A percentile compares a stretch with the other conserved stretches of the same genome.
Conservation (phyloP, 139 green algal species). For the Coccomyxa sp. region DNA sequence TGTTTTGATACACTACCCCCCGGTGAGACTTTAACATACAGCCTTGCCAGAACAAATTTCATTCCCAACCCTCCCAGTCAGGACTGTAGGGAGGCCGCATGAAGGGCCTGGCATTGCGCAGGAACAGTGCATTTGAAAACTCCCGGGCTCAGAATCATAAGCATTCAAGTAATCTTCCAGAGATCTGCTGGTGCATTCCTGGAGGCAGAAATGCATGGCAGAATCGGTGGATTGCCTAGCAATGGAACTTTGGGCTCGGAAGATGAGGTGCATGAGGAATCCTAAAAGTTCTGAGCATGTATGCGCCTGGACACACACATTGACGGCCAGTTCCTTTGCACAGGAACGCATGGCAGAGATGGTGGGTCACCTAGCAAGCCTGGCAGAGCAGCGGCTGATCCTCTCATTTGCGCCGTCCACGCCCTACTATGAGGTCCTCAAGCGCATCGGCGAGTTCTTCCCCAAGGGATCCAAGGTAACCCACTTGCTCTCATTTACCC, state of each 20-base stretch:
- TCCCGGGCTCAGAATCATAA: background rate
- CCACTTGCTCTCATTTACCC: background rate
- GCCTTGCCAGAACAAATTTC: background rate
- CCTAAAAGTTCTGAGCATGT: too few species aligned
- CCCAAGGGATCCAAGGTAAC: conserved; percentile 67
- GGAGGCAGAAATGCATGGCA: too few species aligned
- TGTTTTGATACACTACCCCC: conserved; percentile 99
- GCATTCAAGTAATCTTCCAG: too few species aligned
- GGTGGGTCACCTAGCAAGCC: conserved; percentile 84
- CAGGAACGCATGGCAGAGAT: conserved; percentile 93
- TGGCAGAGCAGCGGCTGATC: conserved; percentile 84
- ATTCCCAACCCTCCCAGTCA: background rate
- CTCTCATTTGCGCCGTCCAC: conserved; percentile 96
- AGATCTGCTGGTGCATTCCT: too few species aligned
- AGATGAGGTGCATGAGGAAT: too few species aligned
- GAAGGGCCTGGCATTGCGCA: conserved; percentile 36
- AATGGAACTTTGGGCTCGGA: too few species aligned
- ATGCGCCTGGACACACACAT: too few species aligned
- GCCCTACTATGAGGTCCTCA: conserved; percentile 67
- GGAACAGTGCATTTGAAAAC: background rate
- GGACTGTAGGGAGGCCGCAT: conserved; percentile 35
- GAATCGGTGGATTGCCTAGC: too few species aligned
- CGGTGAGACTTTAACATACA: conserved; percentile 31
- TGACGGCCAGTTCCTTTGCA: background rate
- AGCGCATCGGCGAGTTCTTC: conserved; percentile 97